Conservation (phyloP, 106 monocot genomes). For the Phalaenopsis equestris region DNA sequence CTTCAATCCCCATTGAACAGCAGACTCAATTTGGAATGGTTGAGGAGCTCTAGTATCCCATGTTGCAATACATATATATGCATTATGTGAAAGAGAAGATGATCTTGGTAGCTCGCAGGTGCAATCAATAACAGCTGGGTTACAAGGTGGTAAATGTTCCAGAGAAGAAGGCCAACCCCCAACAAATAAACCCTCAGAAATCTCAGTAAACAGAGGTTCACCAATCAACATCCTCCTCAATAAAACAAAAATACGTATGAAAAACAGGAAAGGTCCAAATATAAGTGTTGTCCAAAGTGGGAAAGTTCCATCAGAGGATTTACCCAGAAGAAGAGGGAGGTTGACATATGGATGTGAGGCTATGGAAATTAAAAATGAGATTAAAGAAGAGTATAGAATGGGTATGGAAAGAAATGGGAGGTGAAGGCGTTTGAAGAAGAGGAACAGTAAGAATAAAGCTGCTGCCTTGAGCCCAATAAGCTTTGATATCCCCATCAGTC, state of each 20-base stretch:
- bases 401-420: slow-evolving; percentile 28
- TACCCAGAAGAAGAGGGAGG: slow-evolving; percentile 74
- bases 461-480: slow-evolving; percentile 69
- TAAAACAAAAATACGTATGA: slow-evolving; percentile 48
- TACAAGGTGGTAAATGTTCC: slow-evolving; percentile 61
- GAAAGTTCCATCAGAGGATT: slow-evolving; percentile 67
- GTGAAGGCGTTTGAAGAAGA: slow-evolving; percentile 21
- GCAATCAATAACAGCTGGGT: slow-evolving; percentile 84
- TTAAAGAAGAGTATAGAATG: slow-evolving; percentile 52
- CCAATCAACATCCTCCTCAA: slow-evolving; percentile 50
- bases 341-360: slow-evolving; percentile 72
- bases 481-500: slow-evolving; percentile 51
- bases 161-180: slow-evolving; percentile 79
- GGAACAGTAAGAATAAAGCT: slow-evolving; percentile 31
- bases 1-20: slow-evolving; percentile 74
- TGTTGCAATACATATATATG: slow-evolving; percentile 75
- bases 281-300: slow-evolving; percentile 74
- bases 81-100: slow-evolving; percentile 25
- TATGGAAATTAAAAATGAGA: slow-evolving; percentile 57
- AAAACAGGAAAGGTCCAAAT: slow-evolving; percentile 57
- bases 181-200: slow-evolving; percentile 79
- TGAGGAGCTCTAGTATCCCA: slow-evolving; percentile 89
- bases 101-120: slow-evolving; percentile 91
- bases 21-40: slow-evolving; percentile 67
- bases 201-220: slow-evolving; percentile 62